Evolutionary conservation across 108 stramenopile species (phyloP).

Genomic region (Cylindrotheca fusiformis): DNA sequence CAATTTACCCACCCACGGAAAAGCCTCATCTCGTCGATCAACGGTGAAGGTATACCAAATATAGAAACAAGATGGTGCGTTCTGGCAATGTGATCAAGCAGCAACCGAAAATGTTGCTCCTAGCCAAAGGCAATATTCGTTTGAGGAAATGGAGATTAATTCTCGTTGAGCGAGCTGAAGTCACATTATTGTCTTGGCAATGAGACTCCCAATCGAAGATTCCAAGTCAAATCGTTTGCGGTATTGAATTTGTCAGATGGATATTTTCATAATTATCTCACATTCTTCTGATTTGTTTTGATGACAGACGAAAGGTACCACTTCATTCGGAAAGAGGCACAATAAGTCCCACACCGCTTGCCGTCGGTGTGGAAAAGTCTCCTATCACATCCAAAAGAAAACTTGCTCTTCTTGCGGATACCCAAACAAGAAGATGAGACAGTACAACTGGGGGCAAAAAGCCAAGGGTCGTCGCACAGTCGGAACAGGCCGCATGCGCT

Average conservation of each 20-base stretch:
- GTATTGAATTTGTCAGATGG: background rate
- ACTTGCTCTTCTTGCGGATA: constrained; percentile 99
- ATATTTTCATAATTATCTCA: background rate
- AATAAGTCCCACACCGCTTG: constrained; percentile 99
- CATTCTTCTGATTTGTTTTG: constrained; percentile 8
- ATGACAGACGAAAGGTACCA: constrained; percentile 98
- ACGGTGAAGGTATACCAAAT: no score
- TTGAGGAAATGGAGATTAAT: no score
- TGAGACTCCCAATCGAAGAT: no score
- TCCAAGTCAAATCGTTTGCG: no score
- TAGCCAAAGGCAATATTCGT: no score
- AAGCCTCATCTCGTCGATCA: no score
- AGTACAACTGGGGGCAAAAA: constrained; percentile 97
- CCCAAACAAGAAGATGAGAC: constrained; percentile 95
- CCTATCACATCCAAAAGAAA: constrained; percentile 99
- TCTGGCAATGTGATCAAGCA: no score
- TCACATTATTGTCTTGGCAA: no score
- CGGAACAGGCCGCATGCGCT: constrained; percentile 98
- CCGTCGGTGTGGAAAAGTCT: constrained; percentile 97
- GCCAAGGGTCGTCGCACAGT: constrained; percentile 95
- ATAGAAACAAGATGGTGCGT: no score
- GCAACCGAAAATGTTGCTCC: no score
- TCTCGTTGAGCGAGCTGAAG: no score
- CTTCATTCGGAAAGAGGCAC: constrained; percentile 99
- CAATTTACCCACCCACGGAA: no score